Base-by-base conservation (phyloP, 2,329 filamentous ascomycete genomes). In the Chrysosphaeria jannelii region DNA sequence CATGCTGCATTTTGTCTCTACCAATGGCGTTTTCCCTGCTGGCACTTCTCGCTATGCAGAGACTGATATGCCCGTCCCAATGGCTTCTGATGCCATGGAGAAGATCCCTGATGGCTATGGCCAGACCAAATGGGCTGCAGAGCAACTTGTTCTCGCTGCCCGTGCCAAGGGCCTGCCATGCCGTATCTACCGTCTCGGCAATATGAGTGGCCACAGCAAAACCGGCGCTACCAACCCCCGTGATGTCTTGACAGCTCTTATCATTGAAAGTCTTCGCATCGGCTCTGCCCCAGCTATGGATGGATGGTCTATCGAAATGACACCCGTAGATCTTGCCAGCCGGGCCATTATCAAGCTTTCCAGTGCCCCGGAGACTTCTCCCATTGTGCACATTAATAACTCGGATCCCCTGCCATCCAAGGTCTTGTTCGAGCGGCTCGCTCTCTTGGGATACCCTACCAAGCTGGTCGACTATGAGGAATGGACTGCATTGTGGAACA, bases 281-380 rank as follows among this genome's bases (percentile, higher is more conserved):
- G 70, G 70, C 5, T 57, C 58, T 32, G 58, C 58, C 2, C 71
- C 72, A 0, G 53, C 71, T 25, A 62, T 78, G 4, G 53, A 67
- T 23, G 63, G 63, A 20, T 81, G 72, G 72, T 59, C 65, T 23
- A 58, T 69, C 2, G 72, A 81, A 44, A 79, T 79, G 71, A 78
- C 72, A 0, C 71, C 72, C 0, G 72, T 76, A 9, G 71, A 81
- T 41, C 78, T 74, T 35, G 69, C 78, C 28, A 71, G 64, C 43
- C 63, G 62, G 30, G 62, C 69, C 4, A 72, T 81, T 31, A 47
- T 71, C 13, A 60, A 68, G 10, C 53, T 79, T 11, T 55, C 65
- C 19, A 21, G 24, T 13, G 17, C 9, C 8, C 62, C 67, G 32
- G 53, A 74, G 28, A 54, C 46, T 1, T 50, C 64, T 17, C 49